Evolutionary conservation across 306 rosid species (phyloP), one percentile per base, ranked within the genome.

Genomic region (Gynostemma pentaphyllum): DNA sequence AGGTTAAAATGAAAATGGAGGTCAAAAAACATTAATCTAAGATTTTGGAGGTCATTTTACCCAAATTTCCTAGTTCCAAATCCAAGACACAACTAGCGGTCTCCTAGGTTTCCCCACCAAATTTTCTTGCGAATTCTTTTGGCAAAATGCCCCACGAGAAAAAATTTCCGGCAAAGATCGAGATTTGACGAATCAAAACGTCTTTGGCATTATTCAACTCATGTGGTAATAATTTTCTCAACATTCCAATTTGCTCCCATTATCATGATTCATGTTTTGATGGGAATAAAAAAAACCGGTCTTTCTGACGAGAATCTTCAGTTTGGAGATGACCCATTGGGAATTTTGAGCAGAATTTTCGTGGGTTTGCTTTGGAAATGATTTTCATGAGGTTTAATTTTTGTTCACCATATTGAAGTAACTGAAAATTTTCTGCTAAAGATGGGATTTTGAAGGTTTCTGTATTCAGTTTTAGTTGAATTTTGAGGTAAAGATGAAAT

Each of bases 401-500:
- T 3, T 9, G 52, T 7, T 1, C 5, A 19, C 14, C 7, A 24
- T 5, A 29, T 52, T 11, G 59, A 52, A 13, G 19, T 53, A 18
- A 53, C 22, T 9, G 13, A 7, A 10, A 16, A 45, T 30, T 47
- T 78, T 15, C 62, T 54, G 8, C 16, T 7, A 29, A n/a, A 26
- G 61, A 27, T 53, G 61, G 14, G 39, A 28, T 10, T 22, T 22
- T 49, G 55, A 49, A 21, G 55, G 28, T 22, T 22, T 49, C 7
- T 15, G 55, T 26, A 12, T 26, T 42, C 18, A 3, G 44, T 49
- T 49, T 26, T 49, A 49, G 55, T 72, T 22, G 68, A 68, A 66
- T 12, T n/a, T 65, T 46, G 55, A 76, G 54, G 67, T 57, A 55
- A 65, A 74, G 74, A 88, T 88, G 87, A 81, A 71, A 52, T 68